phyloP scores from a whole-genome alignment of 768 basidiomycete genomes.

The Coprinopsis strossmayeri region DNA sequence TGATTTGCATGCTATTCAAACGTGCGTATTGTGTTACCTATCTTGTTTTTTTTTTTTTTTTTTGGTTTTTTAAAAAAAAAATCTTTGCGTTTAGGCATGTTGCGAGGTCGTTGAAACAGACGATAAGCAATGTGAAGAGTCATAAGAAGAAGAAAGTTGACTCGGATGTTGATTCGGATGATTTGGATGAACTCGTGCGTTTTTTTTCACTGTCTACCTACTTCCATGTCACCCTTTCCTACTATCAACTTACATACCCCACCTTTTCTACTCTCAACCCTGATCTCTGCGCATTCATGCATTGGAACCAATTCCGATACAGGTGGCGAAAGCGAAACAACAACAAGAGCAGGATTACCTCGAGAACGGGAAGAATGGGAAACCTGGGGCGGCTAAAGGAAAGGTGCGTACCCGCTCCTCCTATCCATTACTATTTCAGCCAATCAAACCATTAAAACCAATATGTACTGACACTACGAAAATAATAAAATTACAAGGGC shows the following conservation, averaged over 20 bases:
- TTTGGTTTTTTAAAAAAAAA: background rate
- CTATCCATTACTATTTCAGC: background rate
- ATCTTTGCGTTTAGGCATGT: constrained; percentile 59
- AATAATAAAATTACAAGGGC: too few species aligned
- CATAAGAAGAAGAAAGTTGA: constrained; percentile 51
- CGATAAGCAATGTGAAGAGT: constrained; percentile 59
- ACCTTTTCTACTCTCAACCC: too few species aligned
- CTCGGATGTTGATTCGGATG: constrained; percentile 72
- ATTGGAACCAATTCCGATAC: background rate
- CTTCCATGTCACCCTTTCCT: constrained; percentile 1
- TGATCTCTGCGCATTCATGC: too few species aligned
- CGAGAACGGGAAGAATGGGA: constrained; percentile 35
- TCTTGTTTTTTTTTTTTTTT: constrained; percentile 6
- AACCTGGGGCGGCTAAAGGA: constrained; percentile 31
- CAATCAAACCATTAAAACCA: background rate
- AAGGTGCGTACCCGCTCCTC: constrained; percentile 29
- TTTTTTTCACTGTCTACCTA: background rate
- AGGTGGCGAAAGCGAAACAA: constrained; percentile 70
- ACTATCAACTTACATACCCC: too few species aligned
- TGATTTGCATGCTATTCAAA: constrained; percentile 85
- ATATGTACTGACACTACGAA: background rate
- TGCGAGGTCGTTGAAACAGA: constrained; percentile 41
- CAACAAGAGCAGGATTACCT: constrained; percentile 58
- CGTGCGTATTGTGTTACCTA: constrained; percentile 40
- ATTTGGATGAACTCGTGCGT: constrained; percentile 66